These are phyloP conservation scores for Dichomitus squalens DNA, from an alignment of 1,284 basidiomycete genomes.

Conservation along the genomic window DNA sequence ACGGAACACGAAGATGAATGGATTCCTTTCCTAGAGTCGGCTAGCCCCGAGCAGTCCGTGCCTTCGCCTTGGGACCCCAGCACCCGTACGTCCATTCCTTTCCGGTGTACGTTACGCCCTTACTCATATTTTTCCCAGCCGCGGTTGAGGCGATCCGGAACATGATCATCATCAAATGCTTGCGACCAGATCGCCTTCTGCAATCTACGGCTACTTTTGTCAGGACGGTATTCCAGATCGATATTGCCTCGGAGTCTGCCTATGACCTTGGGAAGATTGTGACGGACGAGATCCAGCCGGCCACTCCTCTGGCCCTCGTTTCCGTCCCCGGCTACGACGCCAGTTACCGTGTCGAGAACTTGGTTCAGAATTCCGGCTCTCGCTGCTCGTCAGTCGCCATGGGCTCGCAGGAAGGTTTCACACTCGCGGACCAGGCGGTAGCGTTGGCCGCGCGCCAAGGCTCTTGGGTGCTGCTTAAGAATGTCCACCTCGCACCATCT, in stretches of 20 bases:
- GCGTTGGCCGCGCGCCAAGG: constrained; percentile 88
- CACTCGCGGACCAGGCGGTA: constrained; percentile 92
- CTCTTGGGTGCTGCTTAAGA: constrained; percentile 94
- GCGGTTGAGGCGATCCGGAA: constrained; percentile 74
- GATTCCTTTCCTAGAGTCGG: constrained; percentile 73
- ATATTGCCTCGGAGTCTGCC: constrained; percentile 70
- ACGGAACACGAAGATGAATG: constrained; percentile 70
- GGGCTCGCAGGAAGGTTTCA: constrained; percentile 98
- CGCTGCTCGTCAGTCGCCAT: constrained; percentile 90
- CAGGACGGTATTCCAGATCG: constrained; percentile 73
- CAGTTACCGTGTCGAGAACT: constrained; percentile 90
- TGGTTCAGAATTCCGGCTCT: constrained; percentile 76
- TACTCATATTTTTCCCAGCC: constrained; percentile 42
- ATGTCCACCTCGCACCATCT: constrained; percentile 91
- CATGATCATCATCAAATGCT: constrained; percentile 83
- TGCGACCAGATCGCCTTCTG: constrained; percentile 87
- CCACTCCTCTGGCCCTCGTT: constrained; percentile 86
- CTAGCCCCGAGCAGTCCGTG: constrained; percentile 71
- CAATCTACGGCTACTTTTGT: constrained; percentile 83
- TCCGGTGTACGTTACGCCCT: constrained; percentile 4
- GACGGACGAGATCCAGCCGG: constrained; percentile 73
- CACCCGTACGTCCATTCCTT: constrained; percentile 56
- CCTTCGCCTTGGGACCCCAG: constrained; percentile 79
- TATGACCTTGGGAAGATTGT: constrained; percentile 83
- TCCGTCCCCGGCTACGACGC: constrained; percentile 98